Conservation (phyloP, 352 stramenopile species). For the Globisporangium barbulae region DNA sequence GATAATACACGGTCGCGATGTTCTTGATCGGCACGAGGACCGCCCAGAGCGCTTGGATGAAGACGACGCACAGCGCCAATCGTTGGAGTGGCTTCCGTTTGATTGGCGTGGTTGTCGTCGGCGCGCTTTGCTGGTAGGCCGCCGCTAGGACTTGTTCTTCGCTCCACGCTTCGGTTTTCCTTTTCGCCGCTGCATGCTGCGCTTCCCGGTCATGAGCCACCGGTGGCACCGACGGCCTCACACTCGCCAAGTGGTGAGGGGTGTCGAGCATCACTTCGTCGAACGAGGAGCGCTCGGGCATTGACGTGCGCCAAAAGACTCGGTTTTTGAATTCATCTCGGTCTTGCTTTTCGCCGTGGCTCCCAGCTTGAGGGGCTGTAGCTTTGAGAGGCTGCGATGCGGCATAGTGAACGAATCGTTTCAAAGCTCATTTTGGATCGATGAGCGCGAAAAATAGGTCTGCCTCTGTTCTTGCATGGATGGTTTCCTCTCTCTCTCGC, state of each 20-base stretch:
- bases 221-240: constrained; percentile 10
- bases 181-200: background rate
- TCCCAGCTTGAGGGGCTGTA: no score
- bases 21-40: constrained; percentile 40
- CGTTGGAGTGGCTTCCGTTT: constrained; percentile 9
- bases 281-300: constrained; percentile 10
- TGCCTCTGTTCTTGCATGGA: background rate
- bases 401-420: background rate
- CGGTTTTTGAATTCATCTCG: background rate
- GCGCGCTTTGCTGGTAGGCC: background rate
- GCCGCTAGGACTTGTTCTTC: constrained; percentile 2
- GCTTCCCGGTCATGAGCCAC: background rate
- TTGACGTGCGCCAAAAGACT: background rate
- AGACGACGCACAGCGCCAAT: constrained; percentile 18
- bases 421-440: background rate
- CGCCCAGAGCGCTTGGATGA: constrained; percentile 37
- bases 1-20: constrained; percentile 32
- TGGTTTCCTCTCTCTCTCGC: no score
- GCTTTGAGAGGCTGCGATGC: background rate
- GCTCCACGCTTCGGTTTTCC: constrained; percentile 18
- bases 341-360: background rate
- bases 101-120: background rate
- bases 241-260: constrained; percentile 3
- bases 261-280: constrained; percentile 15
- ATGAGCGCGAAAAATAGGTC: background rate